Conservation (phyloP, 2,329 filamentous ascomycete species). For the Alternaria sp. region DNA sequence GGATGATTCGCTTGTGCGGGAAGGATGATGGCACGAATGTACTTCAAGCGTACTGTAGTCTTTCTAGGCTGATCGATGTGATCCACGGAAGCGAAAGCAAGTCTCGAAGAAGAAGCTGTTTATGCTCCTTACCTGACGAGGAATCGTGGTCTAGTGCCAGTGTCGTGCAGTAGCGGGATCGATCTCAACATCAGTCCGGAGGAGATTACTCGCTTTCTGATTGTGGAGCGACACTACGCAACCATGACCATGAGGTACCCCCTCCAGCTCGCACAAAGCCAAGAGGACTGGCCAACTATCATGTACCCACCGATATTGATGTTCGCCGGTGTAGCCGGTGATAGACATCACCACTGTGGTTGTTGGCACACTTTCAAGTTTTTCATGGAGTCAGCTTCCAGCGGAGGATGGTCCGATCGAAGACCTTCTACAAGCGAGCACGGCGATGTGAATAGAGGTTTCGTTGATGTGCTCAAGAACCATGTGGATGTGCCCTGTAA, state of each 20-base stretch:
- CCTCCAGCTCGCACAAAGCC: slow-evolving; percentile 2
- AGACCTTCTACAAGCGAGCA: slow-evolving; percentile 7
- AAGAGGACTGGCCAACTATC: background rate
- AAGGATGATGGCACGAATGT: slow-evolving; percentile 9
- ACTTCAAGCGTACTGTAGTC: background rate
- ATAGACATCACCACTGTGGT: slow-evolving; percentile 1
- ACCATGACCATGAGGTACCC: background rate
- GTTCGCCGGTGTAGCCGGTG: background rate
- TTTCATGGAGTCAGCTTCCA: slow-evolving; percentile 5
- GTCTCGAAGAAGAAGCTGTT: slow-evolving; percentile 4
- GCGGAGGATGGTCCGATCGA: slow-evolving; percentile 8
- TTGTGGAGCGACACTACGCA: background rate
- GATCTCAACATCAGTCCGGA: background rate
- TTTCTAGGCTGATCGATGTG: background rate
- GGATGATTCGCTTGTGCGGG: slow-evolving; percentile 10
- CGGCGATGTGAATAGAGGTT: slow-evolving; percentile 4
- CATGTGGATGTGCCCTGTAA: slow-evolving; percentile 3
- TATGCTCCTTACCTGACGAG: background rate
- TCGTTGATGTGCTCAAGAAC: background rate
- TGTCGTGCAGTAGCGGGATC: slow-evolving; percentile 16
- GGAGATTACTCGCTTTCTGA: background rate
- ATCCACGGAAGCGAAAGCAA: background rate
- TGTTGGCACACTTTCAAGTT: background rate
- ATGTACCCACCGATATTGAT: background rate
- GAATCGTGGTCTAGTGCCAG: background rate